A percentile compares a stretch with the other conserved stretches of the same genome.
phyloP scores from a whole-genome alignment of 2,329 filamentous ascomycete species.

The Colletotrichum graminicola region DNA sequence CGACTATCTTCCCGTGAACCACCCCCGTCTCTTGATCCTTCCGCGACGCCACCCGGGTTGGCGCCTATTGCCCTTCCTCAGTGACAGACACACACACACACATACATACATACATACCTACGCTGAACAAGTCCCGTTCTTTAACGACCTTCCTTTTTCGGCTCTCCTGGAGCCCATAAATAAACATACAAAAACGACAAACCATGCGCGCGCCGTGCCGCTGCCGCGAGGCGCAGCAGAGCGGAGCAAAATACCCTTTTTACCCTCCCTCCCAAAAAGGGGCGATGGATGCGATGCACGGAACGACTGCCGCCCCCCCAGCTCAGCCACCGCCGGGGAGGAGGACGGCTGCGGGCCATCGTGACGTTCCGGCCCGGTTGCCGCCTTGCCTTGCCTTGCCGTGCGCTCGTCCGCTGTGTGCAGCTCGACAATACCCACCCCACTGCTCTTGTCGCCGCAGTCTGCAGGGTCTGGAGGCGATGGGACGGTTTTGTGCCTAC shows the following conservation, averaged over 20 bases:
- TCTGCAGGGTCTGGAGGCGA: not conserved
- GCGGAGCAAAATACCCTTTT: not conserved
- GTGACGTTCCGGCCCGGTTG: not conserved
- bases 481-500: not conserved
- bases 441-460: conserved; percentile 28
- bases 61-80: too few species aligned
- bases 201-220: conserved; percentile 5
- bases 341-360: conserved; percentile 18
- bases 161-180: too few species aligned
- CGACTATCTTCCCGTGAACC: too few species aligned
- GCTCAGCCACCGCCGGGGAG: conserved; percentile 27
- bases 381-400: not conserved
- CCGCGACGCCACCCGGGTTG: not conserved
- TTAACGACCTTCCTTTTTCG: not conserved
- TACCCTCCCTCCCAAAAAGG: not conserved
- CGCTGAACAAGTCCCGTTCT: not conserved
- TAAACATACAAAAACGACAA: too few species aligned
- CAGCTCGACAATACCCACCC: not conserved
- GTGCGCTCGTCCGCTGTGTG: too few species aligned
- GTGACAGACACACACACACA: too few species aligned
- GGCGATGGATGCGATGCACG: not conserved
- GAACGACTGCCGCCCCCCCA: not conserved
- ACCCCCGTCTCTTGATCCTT: conserved; percentile 3
- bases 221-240: not conserved
- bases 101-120: too few species aligned